Evolutionary conservation across 169 alveolate genomes (phyloP), one percentile per base, ranked within the genome.

Genomic region (Cardiosporidium cionae): DNA sequence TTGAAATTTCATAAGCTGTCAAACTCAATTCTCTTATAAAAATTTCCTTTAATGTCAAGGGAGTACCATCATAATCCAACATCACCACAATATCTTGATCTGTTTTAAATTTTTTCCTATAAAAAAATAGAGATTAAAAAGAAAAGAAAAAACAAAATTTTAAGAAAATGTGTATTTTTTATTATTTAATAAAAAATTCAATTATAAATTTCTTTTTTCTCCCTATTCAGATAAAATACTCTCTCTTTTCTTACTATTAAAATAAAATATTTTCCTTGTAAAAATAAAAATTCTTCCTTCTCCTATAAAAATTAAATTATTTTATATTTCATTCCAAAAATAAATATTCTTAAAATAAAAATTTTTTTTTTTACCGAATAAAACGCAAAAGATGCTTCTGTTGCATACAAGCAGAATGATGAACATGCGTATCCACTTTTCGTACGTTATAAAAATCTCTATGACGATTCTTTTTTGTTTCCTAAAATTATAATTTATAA

Each of bases 371-470:
- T 3, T 65, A 84, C 76, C 89, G 68, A 28, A 93, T 93, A 72
- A 92, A 93, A 34, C 93, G 88, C n/a, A 86, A 82, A 16, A 93
- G 82, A 32, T 88, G 93, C 79, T 92, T 86, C 65, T 91, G 94
- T 35, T 87, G 92, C 97, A 93, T 93, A 52, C 94, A 89, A 7
- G 93, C 93, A n/a, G 90, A 77, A 74, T 93, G 97, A 68, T 94
- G 97, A 22, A 94, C 91, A 83, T 94, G 98, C 16, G 94, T 92
- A 77, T 94, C 98, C 16, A 94, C 96, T 68, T 94, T 94, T 37
- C 91, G 74, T 7, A 90, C 93, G 73, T 92, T 93, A 82, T 94
- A 92, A 85, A 94, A 94, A 72, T 93, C 98, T 6, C 91, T 81
- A 34, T 85, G 86, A 34, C 78, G 76, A 62, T 84, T 90, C 37